Base-by-base conservation (phyloP, 805 yeast species). In the Candida adriatica region DNA sequence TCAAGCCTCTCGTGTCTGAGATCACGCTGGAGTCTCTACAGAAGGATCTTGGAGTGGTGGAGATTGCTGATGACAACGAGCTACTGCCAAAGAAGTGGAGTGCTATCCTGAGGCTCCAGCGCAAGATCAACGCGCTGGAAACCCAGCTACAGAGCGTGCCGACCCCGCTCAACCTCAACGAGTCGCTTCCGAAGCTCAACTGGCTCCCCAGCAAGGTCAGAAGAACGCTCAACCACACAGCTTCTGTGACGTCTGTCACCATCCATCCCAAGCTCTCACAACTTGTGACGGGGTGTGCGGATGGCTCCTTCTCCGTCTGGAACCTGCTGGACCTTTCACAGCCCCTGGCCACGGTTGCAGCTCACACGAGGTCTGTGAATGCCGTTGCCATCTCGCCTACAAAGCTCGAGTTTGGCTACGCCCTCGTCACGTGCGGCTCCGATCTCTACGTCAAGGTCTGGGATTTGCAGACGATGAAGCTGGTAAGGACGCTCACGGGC, bases 31-130 rank as follows among this genome's bases (percentile, higher is more conserved):
- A 27, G 4, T 10, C 33, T 3, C 24, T 57, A 6, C 53, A 58
- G 28, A 31, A 34, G 5, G 53, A 31, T 41, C 42, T 42, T 35
- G 35, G 33, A 27, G 34, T 39, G 26, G 43, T 30, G 26, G 47
- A 37, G 27, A 41, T 38, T 18, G 48, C 21, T 13, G 51, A 37
- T 24, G 60, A 53, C 17, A 51, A 45, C 31, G 45, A 49, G 8
- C 48, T 65, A 8, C 59, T 85, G 24, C 85, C 80, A 44, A 80
- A 79, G 56, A 88, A 87, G 59, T 88, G 96, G 96, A 67, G 79
- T 1, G 78, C 94, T 0, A 90, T 88, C 4, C 66, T 85, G 19
- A 62, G 95, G 27, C 62, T 90, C 18, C 96, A 90, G 56, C 71
- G 76, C 40, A 70, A 73, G 46, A 77, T 79, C 26, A 60, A 79